phyloP scores from a whole-genome alignment of 768 basidiomycete genomes.

The Pleurotus djamor region DNA sequence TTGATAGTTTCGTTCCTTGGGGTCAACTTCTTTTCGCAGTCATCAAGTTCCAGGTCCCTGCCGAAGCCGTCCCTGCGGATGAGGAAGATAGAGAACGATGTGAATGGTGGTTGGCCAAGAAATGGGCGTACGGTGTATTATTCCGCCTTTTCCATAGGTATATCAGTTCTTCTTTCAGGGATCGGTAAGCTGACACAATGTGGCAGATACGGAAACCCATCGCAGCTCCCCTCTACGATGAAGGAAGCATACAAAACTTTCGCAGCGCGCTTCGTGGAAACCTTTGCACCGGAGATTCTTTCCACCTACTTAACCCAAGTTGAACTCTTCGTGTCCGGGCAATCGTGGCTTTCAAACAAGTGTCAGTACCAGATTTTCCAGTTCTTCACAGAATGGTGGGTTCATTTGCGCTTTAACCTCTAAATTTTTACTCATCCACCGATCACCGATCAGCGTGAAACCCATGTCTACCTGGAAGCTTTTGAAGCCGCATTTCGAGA shows the following conservation, averaged over 20 bases:
- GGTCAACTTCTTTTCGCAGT: slow-evolving; percentile 79
- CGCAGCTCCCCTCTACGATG: slow-evolving; percentile 75
- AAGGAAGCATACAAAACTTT: slow-evolving; percentile 69
- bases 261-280: slow-evolving; percentile 71
- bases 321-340: slow-evolving; percentile 69
- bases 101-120: slow-evolving; percentile 93
- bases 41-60: slow-evolving; percentile 69
- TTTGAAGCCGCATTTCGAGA: slow-evolving; percentile 82
- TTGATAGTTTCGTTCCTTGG: slow-evolving; percentile 84
- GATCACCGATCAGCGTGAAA: slow-evolving; percentile 59
- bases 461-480: slow-evolving; percentile 90
- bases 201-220: slow-evolving; percentile 78
- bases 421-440: background rate
- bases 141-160: slow-evolving; percentile 78
- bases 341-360: slow-evolving; percentile 80
- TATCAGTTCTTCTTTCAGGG: background rate
- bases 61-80: slow-evolving; percentile 63
- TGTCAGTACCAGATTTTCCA: slow-evolving; percentile 81
- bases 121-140: slow-evolving; percentile 87
- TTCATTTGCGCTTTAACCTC: slow-evolving; percentile 3
- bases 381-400: slow-evolving; percentile 88
- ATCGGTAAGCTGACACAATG: background rate
- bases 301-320: slow-evolving; percentile 73
- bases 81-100: slow-evolving; percentile 73
- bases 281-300: slow-evolving; percentile 86